Percentiles rank a stretch among this genome's conserved stretches.
Evolutionary conservation across 2,329 filamentous ascomycete genomes (phyloP).

Genomic region (Dothideomycetidae sp.): DNA sequence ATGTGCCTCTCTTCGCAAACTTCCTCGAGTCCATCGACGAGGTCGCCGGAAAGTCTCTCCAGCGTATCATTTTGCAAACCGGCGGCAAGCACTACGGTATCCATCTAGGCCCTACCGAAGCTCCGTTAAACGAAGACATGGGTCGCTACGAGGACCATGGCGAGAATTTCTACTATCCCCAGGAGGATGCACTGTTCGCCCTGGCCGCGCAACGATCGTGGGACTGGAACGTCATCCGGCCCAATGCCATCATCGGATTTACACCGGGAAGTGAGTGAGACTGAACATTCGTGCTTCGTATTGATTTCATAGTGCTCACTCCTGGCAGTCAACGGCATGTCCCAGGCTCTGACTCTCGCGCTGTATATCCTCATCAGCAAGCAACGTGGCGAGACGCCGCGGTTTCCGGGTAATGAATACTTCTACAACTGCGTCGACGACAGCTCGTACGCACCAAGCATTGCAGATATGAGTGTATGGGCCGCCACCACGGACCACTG

Average conservation of each 20-base stretch:
- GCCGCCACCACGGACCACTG: too few relatives aligned
- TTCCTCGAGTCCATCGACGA: slow-evolving; percentile 13
- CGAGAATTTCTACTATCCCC: slow-evolving; percentile 27
- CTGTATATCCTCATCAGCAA: too few relatives aligned
- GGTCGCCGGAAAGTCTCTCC: slow-evolving; percentile 22
- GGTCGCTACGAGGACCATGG: slow-evolving; percentile 19
- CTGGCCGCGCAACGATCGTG: slow-evolving; percentile 22
- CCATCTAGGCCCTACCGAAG: slow-evolving; percentile 25
- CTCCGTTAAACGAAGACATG: slow-evolving; percentile 22
- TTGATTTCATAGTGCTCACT: too few relatives aligned
- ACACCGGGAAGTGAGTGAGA: slow-evolving; percentile 27
- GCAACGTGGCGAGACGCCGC: too few relatives aligned
- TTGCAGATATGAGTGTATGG: too few relatives aligned
- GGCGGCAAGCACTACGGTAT: slow-evolving; percentile 29
- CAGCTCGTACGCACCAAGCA: too few relatives aligned
- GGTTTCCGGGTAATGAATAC: too few relatives aligned
- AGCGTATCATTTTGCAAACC: slow-evolving; percentile 26
- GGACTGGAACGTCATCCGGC: slow-evolving; percentile 26
- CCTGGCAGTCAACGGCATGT: too few relatives aligned
- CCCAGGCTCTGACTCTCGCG: too few relatives aligned
- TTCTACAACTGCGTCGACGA: too few relatives aligned
- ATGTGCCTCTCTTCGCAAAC: slow-evolving; percentile 12
- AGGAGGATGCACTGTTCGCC: slow-evolving; percentile 23
- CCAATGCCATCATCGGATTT: slow-evolving; percentile 27
- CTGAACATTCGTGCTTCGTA: too few relatives aligned